These are phyloP conservation scores for Boletus pseudopeckii DNA, from an alignment of 768 basidiomycete species.

Conservation along the genomic window DNA sequence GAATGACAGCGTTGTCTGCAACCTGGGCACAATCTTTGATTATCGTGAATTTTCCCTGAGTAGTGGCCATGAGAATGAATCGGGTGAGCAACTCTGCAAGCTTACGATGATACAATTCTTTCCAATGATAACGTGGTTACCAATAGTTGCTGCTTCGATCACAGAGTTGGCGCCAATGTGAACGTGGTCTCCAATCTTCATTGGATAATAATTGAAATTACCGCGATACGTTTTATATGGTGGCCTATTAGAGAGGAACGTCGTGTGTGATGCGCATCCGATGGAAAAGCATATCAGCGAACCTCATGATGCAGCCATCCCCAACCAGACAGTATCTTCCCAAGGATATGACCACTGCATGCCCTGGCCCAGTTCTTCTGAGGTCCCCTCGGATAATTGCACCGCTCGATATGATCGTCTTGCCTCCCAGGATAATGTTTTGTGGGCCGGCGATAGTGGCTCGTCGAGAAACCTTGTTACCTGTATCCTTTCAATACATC, in stretches of 20 bases:
- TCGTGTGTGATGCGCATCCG: neutral
- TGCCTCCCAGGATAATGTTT: slow-evolving; percentile 96
- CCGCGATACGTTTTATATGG: slow-evolving; percentile 89
- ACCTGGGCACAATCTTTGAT: slow-evolving; percentile 95
- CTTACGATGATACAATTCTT: slow-evolving; percentile 92
- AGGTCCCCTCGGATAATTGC: slow-evolving; percentile 94
- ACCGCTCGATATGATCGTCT: slow-evolving; percentile 88
- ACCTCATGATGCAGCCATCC: slow-evolving; percentile 88
- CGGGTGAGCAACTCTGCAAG: slow-evolving; percentile 7
- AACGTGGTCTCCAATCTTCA: slow-evolving; percentile 95
- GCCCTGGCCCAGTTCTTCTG: slow-evolving; percentile 81
- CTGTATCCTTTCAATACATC: slow-evolving; percentile 66
- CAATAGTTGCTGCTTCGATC: slow-evolving; percentile 93
- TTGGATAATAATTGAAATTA: slow-evolving; percentile 95
- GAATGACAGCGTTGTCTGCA: slow-evolving; percentile 84
- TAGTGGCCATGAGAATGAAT: neutral
- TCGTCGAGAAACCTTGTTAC: slow-evolving; percentile 92
- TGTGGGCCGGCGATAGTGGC: slow-evolving; percentile 91
- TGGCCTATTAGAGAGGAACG: slow-evolving; percentile 43
- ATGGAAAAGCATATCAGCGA: slow-evolving; percentile 15
- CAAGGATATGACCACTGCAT: slow-evolving; percentile 90
- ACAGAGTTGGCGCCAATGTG: slow-evolving; percentile 87
- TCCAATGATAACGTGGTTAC: slow-evolving; percentile 91
- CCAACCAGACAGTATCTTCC: slow-evolving; percentile 92
- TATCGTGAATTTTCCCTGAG: slow-evolving; percentile 90